Base-by-base conservation (phyloP, 768 basidiomycete genomes). In the Boletus subparvulus region DNA sequence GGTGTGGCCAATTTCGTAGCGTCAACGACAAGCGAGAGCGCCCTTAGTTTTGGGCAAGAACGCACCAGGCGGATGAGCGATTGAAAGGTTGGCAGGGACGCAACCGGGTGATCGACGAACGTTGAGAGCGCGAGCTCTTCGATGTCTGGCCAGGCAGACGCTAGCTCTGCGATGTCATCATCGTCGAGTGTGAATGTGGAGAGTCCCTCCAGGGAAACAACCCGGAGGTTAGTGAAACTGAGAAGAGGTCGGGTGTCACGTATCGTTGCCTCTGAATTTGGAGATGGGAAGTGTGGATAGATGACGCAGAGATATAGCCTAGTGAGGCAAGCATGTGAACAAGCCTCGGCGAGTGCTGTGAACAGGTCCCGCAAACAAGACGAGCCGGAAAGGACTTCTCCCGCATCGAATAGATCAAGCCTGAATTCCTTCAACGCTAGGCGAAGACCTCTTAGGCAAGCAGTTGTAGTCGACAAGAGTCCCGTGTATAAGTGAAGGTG, bases 21-120 rank as follows among this genome's bases (percentile, higher is more conserved):
- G 42, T 69, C 67, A 2, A 71, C n/a, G 41, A 71, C 69, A 32
- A 69, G 64, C 5, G 69, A 44, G 49, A 69, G 61, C 2, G 50
- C 24, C 3, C 32, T 49, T 3, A 71, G 49, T 32, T 47, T 39
- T 0, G 64, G 59, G 26, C 64, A 69, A 1, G 55, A 21, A 10
- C 39, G 54, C 10, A 40, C 39, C 1, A 71, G 60, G 12, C 4
- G 19, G 48, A 58, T 2, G 33, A 71, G 57, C 0, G 64, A 60
- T 13, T 35, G 58, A 10, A 67, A 30, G 1, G 69, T 71, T 0
- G 69, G 69, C 1, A 69, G 43, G 33, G 67, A 49, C 3, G 58
- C 59, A 2, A 26, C 3, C 6, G 56, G 54, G 37, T 60, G 56
- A 13, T 60, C 33, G 40, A 57, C 58, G 30, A 43, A 69, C 6